Evolutionary conservation across 371 early-diverging fungal genomes (phyloP), one percentile per base, ranked within the genome.

Genomic region (Mucor lusitanicus): DNA sequence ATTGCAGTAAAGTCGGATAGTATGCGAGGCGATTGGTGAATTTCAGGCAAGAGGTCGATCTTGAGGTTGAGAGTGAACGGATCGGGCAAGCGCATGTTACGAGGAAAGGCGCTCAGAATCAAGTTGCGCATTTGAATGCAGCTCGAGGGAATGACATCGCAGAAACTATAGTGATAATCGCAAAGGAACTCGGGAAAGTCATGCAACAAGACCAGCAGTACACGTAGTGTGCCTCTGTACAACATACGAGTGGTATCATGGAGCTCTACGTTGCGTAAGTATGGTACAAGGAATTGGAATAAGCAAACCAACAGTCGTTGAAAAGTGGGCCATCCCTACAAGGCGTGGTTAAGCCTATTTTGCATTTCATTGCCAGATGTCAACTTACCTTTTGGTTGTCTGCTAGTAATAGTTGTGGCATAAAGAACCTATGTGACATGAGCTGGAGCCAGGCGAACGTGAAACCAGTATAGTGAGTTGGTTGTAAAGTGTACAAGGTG

Each of bases 131-230:
- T 85, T 76, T 99, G 99, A 61, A 97, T 91, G 78, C 97, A 97
- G 1, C 87, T 82, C n/a, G 89, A 78, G 0, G 99, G 99, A 57
- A 99, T 94, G 27, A 91, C 93, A 77, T 95, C 92, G 69, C 95
- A 92, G 68, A 99, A 91, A 64, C 91, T 90, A 66, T 94, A 92
- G 73, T 95, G 95, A 69, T 97, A 94, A 68, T 91, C 93, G 68
- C 96, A 91, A 55, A 99, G 80, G 81, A 98, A 99, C 76, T 97
- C 97, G 12, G 98, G 99, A 80, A 95, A 97, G 77, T 99, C 99
- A 77, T 97, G 98, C 58, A 98, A 77, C n/a, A 98, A 72, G 7
- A 97, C 93, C 23, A 98, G 80, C 33, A 98, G 72, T 21, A 98
- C 88, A 25, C 97, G 90, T 7, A 98, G 83, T 2, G 94, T 90